phyloP scores from a whole-genome alignment of 345 rosid species.

The Bruguiera parviflora region DNA sequence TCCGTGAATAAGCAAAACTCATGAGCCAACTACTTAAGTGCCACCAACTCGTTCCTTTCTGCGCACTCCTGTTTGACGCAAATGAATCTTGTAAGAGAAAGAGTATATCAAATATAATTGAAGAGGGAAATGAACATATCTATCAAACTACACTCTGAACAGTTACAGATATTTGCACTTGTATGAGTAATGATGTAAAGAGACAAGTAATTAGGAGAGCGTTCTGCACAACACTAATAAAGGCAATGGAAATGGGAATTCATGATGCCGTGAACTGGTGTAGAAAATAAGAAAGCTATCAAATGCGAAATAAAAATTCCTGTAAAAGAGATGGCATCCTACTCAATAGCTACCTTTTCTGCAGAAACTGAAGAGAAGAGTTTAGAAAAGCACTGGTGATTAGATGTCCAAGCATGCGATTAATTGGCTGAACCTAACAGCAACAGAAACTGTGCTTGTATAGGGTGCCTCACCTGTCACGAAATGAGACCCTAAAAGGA shows the following conservation, averaged over 20 bases:
- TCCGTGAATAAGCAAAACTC: not conserved
- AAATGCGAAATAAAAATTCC: too few species aligned
- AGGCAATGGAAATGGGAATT: too few species aligned
- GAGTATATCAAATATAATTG: not conserved
- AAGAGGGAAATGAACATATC: not conserved
- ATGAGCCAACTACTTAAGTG: slow-evolving; percentile 6
- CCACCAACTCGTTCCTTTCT: slow-evolving; percentile 25
- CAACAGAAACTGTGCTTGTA: not conserved
- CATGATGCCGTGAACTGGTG: too few species aligned
- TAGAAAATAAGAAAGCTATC: too few species aligned
- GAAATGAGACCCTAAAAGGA: not conserved
- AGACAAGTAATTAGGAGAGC: too few species aligned
- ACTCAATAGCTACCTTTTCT: too few species aligned
- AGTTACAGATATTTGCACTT: not conserved
- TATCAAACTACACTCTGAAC: not conserved
- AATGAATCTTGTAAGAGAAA: not conserved
- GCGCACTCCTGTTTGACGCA: slow-evolving; percentile 23
- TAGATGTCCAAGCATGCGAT: not conserved
- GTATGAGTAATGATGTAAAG: too few species aligned
- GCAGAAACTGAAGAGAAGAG: too few species aligned
- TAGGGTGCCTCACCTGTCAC: not conserved
- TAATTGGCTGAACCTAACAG: not conserved
- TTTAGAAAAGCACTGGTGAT: too few species aligned
- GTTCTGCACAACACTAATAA: too few species aligned
- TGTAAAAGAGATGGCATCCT: too few species aligned